Conservation (phyloP, 1,139 yeast species). For the Starmera stellimalicola region DNA sequence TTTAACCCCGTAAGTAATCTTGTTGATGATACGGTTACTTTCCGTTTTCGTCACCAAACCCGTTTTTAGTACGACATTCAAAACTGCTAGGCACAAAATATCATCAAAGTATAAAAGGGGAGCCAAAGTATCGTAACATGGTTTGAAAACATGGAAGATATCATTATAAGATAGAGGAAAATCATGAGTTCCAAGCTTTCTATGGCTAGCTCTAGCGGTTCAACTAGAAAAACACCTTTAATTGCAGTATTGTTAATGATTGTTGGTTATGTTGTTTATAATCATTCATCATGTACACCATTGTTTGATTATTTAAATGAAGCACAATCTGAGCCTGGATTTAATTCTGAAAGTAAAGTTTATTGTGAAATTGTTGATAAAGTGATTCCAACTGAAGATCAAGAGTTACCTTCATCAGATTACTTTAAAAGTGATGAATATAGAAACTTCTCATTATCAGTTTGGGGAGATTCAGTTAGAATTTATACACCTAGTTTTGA, state of each 20-base stretch:
- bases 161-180: background rate
- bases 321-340: background rate
- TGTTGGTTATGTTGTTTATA: background rate
- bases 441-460: background rate
- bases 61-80: background rate
- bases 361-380: background rate
- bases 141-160: background rate
- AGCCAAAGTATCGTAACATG: background rate
- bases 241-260: background rate
- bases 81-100: background rate
- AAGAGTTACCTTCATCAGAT: background rate
- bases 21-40: too few relatives aligned
- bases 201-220: background rate
- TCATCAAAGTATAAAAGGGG: background rate
- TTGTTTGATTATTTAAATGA: too few relatives aligned
- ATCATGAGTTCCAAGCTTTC: background rate
- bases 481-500: slow-evolving; percentile 46
- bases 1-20: too few relatives aligned
- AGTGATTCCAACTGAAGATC: background rate
- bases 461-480: slow-evolving; percentile 36
- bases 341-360: background rate
- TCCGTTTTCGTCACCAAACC: background rate
- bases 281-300: background rate
- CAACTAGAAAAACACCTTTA: background rate
- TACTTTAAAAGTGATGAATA: background rate